A percentile compares a stretch with the other conserved stretches of the same genome.
Conservation (phyloP, 179 eudicot genomes). For the Silene vulgaris region DNA sequence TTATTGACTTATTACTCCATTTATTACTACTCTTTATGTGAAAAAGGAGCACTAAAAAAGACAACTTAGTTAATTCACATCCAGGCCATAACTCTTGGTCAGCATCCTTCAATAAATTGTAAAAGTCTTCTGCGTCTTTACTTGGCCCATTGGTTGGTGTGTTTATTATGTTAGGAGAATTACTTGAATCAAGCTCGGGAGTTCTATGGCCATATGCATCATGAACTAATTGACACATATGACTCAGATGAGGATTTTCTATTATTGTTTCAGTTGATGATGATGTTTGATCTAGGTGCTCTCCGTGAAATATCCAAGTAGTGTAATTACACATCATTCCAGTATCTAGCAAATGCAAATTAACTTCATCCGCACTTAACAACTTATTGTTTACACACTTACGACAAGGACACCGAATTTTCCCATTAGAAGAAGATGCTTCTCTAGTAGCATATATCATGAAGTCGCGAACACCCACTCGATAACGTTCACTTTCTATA, state of each 20-base stretch:
- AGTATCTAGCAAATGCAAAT: not conserved
- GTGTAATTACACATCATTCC: conserved; percentile 1
- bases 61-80: too few species aligned
- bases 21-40: not conserved
- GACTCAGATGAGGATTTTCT: not conserved
- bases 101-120: too few species aligned
- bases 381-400: conserved; percentile 7
- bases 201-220: conserved; percentile 5
- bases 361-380: conserved; percentile 7
- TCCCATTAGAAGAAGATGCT: not conserved
- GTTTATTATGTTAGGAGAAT: too few species aligned
- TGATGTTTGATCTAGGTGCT: too few species aligned
- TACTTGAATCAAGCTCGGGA: not conserved
- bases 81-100: too few species aligned
- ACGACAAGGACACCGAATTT: not conserved
- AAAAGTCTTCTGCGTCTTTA: too few species aligned
- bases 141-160: too few species aligned
- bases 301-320: too few species aligned
- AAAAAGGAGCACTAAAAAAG: not conserved
- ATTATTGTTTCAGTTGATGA: too few species aligned
- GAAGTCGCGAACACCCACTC: not conserved
- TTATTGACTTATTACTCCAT: not conserved
- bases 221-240: not conserved
- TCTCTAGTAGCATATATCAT: not conserved
- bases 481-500: not conserved